Evolutionary conservation across 2,329 filamentous ascomycete genomes (phyloP).

Genomic region (Phoma sp.): DNA sequence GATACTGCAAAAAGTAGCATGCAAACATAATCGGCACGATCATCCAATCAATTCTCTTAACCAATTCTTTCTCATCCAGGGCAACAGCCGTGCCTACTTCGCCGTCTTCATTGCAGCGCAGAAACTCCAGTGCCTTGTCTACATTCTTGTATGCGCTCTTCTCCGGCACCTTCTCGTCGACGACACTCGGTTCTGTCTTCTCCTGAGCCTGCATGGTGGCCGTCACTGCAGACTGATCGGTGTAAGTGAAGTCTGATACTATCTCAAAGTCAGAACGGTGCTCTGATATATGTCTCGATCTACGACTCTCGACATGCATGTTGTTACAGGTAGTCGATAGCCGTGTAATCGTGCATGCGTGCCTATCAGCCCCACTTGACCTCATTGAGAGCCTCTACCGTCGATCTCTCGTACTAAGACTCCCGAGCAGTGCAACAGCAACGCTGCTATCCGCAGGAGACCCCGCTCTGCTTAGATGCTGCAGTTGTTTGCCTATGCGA

Average conservation of each 20-base stretch:
- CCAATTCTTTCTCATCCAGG: slow-evolving; percentile 21
- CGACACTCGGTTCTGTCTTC: neutral
- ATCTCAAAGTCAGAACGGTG: neutral
- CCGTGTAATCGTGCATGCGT: too few species aligned
- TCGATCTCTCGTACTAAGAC: too few species aligned
- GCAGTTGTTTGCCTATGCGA: too few species aligned
- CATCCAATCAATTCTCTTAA: slow-evolving; percentile 50
- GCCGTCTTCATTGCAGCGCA: slow-evolving; percentile 18
- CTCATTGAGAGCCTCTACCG: too few species aligned
- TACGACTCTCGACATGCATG: neutral
- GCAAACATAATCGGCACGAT: slow-evolving; percentile 50
- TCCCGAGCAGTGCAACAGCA: too few species aligned
- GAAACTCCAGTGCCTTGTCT: slow-evolving; percentile 34
- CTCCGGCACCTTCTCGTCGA: slow-evolving; percentile 1
- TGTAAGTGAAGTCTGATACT: neutral
- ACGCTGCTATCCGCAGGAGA: too few species aligned
- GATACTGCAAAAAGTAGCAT: slow-evolving; percentile 49
- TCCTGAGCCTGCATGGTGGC: neutral
- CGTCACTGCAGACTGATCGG: too few species aligned
- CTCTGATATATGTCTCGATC: neutral
- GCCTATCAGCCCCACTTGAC: too few species aligned
- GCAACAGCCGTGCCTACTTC: slow-evolving; percentile 14
- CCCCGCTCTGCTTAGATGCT: too few species aligned
- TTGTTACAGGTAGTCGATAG: too few species aligned
- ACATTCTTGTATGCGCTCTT: slow-evolving; percentile 18